Evolutionary conservation across 2,329 filamentous ascomycete species (phyloP).

Genomic region (Scedosporium dehoogii): DNA sequence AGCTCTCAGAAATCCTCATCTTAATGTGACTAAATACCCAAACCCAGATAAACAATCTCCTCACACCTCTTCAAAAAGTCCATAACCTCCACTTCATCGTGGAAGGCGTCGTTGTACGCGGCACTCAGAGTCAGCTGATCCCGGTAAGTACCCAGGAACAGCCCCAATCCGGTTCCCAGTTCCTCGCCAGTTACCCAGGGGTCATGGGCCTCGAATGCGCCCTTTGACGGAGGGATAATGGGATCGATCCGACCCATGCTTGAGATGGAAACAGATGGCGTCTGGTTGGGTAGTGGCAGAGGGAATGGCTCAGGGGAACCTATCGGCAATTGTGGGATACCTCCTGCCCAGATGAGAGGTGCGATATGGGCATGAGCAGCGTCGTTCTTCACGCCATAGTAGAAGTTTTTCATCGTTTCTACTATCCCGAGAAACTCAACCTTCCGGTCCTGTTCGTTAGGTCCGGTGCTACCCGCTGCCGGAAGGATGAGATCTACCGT

Average conservation of each 20-base stretch:
- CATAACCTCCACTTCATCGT: slow-evolving; percentile 14
- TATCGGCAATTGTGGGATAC: slow-evolving; percentile 10
- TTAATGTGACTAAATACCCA: not conserved
- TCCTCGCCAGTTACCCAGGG: slow-evolving; percentile 37
- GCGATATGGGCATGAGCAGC: slow-evolving; percentile 18
- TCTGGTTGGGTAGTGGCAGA: slow-evolving; percentile 16
- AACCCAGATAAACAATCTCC: slow-evolving; percentile 6
- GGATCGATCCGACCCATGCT: slow-evolving; percentile 25
- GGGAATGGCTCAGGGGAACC: slow-evolving; percentile 7
- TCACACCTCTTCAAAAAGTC: slow-evolving; percentile 15
- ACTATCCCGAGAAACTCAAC: slow-evolving; percentile 17
- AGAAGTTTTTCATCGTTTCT: slow-evolving; percentile 17
- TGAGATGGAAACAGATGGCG: slow-evolving; percentile 20
- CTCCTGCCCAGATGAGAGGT: slow-evolving; percentile 13
- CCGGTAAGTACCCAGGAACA: slow-evolving; percentile 30
- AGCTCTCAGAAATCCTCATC: too few species aligned
- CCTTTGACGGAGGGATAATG: slow-evolving; percentile 18
- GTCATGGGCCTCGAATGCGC: slow-evolving; percentile 18
- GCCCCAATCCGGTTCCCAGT: slow-evolving; percentile 23
- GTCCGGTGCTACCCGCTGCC: not conserved
- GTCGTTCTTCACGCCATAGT: slow-evolving; percentile 19
- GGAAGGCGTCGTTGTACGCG: slow-evolving; percentile 33
- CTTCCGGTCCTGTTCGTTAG: not conserved
- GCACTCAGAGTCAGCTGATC: slow-evolving; percentile 25
- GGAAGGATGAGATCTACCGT: slow-evolving; percentile 16